Evolutionary conservation across 306 rosid species (phyloP), one percentile per base, ranked within the genome.

Genomic region (Cicer chorassanicum): DNA sequence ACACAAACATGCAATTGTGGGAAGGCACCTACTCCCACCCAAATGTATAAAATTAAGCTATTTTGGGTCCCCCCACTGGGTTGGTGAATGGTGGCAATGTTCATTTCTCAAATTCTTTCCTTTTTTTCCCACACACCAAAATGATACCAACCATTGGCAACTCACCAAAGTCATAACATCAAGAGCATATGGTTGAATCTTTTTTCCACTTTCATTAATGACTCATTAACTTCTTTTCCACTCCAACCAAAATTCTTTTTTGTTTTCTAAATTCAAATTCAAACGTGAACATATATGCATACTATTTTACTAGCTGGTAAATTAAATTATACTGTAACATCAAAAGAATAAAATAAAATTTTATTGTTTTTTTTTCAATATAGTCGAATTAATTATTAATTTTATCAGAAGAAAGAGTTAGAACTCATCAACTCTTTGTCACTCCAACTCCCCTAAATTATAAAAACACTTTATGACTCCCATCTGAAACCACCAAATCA

Each of bases 21-120:
- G 72, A 62, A 24, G 75, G 54, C 39, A 72, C 74, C 83, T 54
- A 68, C 50, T 72, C 83, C 83, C 70, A 82, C 83, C 74, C 16
- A 78, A 68, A 39, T 15, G 18, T 8, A 64, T 51, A 16, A 59
- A 74, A 49, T 6, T 41, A 14, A 12, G 60, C 9, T 46, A 24
- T 67, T 16, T 34, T 24, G 48, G 61, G 67, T 38, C 53, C 79
- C 71, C 9, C 54, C 46, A 9, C 0, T 4, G 39, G 19, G 19
- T 29, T 43, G 10, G n/a, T 67, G 40, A 45, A 29, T 29, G 36
- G 36, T 29, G 56, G 2, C 41, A 0, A 39, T 50, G 70, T n/a
- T 36, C 34, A 61, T 45, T 57, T 29, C 49, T 60, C 65, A 2
- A 65, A 1, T 57, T 59, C 46, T 19, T 38, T 19, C 13, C 64